Conservation (phyloP, 345 rosid species). For the Lumnitzera littorea region DNA sequence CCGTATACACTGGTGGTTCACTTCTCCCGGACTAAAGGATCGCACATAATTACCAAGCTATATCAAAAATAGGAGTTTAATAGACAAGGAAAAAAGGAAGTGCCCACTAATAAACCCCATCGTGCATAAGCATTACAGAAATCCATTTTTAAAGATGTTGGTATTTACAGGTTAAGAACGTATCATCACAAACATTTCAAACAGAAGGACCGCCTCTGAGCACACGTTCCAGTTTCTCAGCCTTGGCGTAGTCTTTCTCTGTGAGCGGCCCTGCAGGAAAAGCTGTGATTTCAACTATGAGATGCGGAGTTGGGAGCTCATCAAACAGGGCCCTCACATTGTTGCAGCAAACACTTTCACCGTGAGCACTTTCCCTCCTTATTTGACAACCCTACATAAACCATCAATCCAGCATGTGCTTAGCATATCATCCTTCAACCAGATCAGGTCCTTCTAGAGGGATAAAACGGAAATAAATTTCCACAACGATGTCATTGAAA, state of each 20-base stretch:
- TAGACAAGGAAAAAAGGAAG: no score
- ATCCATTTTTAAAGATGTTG: not conserved
- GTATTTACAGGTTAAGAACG: slow-evolving; percentile 36
- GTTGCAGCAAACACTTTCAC: slow-evolving; percentile 95
- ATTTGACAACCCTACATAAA: slow-evolving; percentile 82
- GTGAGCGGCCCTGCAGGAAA: slow-evolving; percentile 83
- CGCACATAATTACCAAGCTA: no score
- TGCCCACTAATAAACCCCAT: no score
- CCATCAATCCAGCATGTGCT: not conserved
- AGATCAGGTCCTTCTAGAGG: not conserved
- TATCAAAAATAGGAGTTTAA: no score
- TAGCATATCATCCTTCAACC: not conserved
- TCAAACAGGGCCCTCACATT: slow-evolving; percentile 93
- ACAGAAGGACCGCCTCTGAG: slow-evolving; percentile 72
- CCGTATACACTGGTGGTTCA: no score
- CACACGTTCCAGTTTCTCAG: slow-evolving; percentile 84
- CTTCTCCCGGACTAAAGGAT: no score
- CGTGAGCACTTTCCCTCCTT: slow-evolving; percentile 90
- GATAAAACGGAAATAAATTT: no score
- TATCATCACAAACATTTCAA: slow-evolving; percentile 14
- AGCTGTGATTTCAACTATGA: slow-evolving; percentile 73
- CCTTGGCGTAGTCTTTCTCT: slow-evolving; percentile 75
- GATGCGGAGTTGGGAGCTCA: slow-evolving; percentile 90
- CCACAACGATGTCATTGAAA: no score
- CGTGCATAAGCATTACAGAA: no score